Evolutionary conservation across 768 basidiomycete species (phyloP), one percentile per base, ranked within the genome.

Genomic region (Kondoa subrosea): DNA sequence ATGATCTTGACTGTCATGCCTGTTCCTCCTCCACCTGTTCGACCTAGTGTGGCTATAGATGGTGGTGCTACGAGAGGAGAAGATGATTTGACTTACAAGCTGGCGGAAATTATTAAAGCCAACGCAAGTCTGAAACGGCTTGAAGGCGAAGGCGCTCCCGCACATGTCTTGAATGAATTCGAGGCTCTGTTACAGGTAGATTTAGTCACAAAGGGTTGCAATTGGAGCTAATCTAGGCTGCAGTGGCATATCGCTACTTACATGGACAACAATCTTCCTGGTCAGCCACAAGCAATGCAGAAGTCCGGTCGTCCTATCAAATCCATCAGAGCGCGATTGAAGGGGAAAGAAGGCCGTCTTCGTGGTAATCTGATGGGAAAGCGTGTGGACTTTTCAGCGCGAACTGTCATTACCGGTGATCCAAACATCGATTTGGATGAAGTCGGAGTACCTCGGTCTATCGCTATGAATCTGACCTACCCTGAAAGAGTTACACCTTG

Each of bases 221-320:
- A 0, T 27, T 69, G 58, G 58, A 25, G 32, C 68, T 67, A 59
- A 68, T 30, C 16, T 40, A 17, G 21, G 25, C 32, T 12, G 40
- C 72, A 95, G 90, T 99, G 92, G 76, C 95, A 99, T 75, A 91
- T 96, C 69, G 95, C 95, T 1, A 97, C 95, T 0, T 99, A 97
- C 76, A 99, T 99, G 93, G 95, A 99, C 76, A 99, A 99, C 75
- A 92, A 97, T 75, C 92, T 97, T 68, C 91, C 95, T 34, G 95
- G 95, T 58, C 89, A 96, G 34, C 95, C 95, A 1, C 93, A 96
- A 75, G 91, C 95, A 1, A 79, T 93, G 72, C 95, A 97, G 75
- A 97, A 97, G 78, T 92, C 90, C 56, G 95, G 95, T 32, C 84
- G 95, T 68, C 92, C 95, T 30, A 88, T 99, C 69, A 99, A 99